A percentile compares a stretch with the other conserved stretches of the same genome.
Conservation (phyloP, 2,329 filamentous ascomycete species). For the Talaromyces verruculosus region DNA sequence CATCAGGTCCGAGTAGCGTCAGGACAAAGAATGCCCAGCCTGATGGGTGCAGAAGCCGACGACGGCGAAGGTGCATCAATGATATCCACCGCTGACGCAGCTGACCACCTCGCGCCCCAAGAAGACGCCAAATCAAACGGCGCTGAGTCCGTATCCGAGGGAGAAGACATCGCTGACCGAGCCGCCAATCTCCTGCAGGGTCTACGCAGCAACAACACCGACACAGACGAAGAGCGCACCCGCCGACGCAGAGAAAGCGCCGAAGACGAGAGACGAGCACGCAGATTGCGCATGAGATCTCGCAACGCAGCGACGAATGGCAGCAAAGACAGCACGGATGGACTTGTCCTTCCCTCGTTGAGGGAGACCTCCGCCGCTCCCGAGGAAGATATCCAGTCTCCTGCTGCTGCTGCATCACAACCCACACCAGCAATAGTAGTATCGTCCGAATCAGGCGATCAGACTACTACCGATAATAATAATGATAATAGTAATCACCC, state of each 20-base stretch:
- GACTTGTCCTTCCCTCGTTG: constrained; percentile 32
- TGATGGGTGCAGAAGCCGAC: constrained; percentile 55
- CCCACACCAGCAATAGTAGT: constrained; percentile 39
- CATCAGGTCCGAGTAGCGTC: constrained; percentile 88
- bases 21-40: constrained; percentile 82
- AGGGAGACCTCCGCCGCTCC: constrained; percentile 35
- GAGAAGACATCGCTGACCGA: constrained; percentile 78
- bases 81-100: constrained; percentile 36
- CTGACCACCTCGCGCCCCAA: constrained; percentile 51
- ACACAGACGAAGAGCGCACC: constrained; percentile 58
- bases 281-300: constrained; percentile 61
- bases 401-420: constrained; percentile 28
- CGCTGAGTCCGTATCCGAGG: constrained; percentile 46
- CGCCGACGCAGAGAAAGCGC: constrained; percentile 70
- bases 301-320: constrained; percentile 53
- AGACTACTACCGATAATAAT: constrained; percentile 5
- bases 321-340: constrained; percentile 41
- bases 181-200: constrained; percentile 82
- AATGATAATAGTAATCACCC: constrained; percentile 3
- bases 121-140: constrained; percentile 37
- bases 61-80: constrained; percentile 41
- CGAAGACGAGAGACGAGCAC: constrained; percentile 70
- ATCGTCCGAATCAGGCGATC: constrained; percentile 25
- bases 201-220: constrained; percentile 62
- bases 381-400: constrained; percentile 29